A percentile compares a stretch with the other conserved stretches of the same genome.
These are phyloP conservation scores for Mallotus repandus DNA, from an alignment of 441 rosid genomes.

Conservation along the genomic window DNA sequence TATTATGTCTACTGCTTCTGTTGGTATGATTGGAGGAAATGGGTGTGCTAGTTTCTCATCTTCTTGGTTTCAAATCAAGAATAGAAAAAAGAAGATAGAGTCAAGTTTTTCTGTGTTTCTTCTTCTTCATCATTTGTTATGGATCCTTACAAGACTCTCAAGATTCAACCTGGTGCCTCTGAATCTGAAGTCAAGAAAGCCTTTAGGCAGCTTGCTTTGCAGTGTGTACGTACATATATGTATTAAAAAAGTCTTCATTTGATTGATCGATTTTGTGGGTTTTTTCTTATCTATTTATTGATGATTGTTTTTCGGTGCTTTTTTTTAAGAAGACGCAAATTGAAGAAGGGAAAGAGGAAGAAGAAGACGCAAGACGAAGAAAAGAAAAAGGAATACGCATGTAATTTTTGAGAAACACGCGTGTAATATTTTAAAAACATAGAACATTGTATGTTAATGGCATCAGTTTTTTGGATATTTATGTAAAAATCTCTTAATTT, in stretches of 20 bases:
- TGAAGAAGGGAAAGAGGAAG: too few species aligned
- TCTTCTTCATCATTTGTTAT: conserved; percentile 30
- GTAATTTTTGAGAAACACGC: too few species aligned
- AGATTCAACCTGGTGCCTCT: conserved; percentile 74
- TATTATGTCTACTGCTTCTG: conserved; percentile 30
- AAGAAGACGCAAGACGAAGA: too few species aligned
- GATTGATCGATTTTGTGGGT: background rate
- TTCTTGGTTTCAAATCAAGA: conserved; percentile 37
- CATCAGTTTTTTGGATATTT: too few species aligned
- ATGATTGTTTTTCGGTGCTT: background rate
- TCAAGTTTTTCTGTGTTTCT: too few species aligned
- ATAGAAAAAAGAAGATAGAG: conserved; percentile 33
- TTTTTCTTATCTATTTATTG: background rate
- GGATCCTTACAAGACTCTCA: conserved; percentile 76
- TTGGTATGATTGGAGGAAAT: conserved; percentile 35
- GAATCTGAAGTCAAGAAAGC: conserved; percentile 88
- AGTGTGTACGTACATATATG: conserved; percentile 28
- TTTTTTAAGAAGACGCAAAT: too few species aligned
- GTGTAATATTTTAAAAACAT: too few species aligned
- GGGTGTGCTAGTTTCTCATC: conserved; percentile 27
- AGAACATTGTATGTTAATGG: too few species aligned
- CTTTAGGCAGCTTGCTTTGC: conserved; percentile 73
- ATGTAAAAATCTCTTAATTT: too few species aligned
- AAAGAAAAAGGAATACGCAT: too few species aligned
- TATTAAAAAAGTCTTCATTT: background rate